Percentiles rank a stretch among this genome's conserved stretches.
Conservation (phyloP, 495 filamentous ascomycete genomes). For the Hyaloscypha finlandica region DNA sequence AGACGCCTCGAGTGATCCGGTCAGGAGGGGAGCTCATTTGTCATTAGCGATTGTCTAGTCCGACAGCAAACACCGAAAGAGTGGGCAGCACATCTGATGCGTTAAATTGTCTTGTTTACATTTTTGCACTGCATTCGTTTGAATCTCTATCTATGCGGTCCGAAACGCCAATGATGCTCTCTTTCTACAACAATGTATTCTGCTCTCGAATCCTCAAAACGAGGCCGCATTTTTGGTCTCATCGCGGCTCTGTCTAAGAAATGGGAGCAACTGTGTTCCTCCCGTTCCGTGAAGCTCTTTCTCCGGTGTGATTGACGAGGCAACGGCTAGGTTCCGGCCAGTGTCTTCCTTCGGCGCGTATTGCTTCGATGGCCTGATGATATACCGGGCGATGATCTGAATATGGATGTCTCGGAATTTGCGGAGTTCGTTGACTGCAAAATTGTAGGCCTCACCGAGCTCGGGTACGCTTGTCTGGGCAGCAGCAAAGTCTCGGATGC, state of each 20-base stretch:
- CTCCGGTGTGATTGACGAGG: conserved; percentile 16
- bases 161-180: background rate
- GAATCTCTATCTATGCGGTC: background rate
- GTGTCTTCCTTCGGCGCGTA: background rate
- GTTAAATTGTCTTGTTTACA: background rate
- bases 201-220: background rate
- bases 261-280: conserved; percentile 35
- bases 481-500: conserved; percentile 26
- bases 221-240: conserved; percentile 21
- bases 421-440: conserved; percentile 23
- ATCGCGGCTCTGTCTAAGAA: conserved; percentile 32
- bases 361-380: conserved; percentile 30
- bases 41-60: background rate
- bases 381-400: conserved; percentile 35
- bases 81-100: background rate
- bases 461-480: conserved; percentile 1
- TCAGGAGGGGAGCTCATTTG: too few species aligned
- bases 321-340: conserved; percentile 29
- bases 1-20: too few species aligned
- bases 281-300: conserved; percentile 33
- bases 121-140: background rate
- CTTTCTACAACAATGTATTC: too few species aligned
- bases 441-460: conserved; percentile 28
- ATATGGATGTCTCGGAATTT: conserved; percentile 37
- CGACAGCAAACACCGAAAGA: background rate